Conservation (phyloP, 345 rosid genomes). For the Eucalyptus erythrocorys region DNA sequence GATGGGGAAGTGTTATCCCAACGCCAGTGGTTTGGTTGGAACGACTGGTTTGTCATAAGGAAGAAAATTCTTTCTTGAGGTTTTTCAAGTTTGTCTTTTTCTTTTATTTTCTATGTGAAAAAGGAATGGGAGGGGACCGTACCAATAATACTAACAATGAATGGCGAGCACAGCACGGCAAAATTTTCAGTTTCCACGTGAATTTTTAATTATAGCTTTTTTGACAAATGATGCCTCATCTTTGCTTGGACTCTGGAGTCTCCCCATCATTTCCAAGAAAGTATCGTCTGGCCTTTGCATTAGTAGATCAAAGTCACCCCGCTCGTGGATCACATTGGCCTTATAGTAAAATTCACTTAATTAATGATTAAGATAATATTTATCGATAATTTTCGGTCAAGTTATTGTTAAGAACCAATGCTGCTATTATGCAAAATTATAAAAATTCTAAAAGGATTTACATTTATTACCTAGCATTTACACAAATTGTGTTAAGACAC, state of each 20-base stretch:
- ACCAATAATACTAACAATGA: not conserved
- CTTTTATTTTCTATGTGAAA: not conserved
- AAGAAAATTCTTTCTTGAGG: not conserved
- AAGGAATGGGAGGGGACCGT: not conserved
- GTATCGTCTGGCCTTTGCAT: not conserved
- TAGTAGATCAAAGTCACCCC: not conserved
- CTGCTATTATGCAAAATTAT: not conserved
- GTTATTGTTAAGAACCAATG: not conserved
- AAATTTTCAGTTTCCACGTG: not conserved
- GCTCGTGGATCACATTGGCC: not conserved
- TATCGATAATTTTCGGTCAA: not conserved
- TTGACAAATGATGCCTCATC: not conserved
- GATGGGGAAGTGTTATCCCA: too few species aligned
- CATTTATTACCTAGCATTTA: not conserved
- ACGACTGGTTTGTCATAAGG: not conserved
- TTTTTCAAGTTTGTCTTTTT: not conserved
- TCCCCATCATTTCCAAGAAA: too few species aligned
- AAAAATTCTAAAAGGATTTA: not conserved
- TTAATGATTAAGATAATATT: not conserved
- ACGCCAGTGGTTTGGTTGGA: too few species aligned
- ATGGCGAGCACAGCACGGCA: not conserved
- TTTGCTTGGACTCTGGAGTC: too few species aligned
- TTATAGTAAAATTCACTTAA: too few species aligned
- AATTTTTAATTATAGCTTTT: not conserved
- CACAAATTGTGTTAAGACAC: not conserved